Evolutionary conservation across 2,329 filamentous ascomycete species (phyloP).

Genomic region (Apiospora sp.): DNA sequence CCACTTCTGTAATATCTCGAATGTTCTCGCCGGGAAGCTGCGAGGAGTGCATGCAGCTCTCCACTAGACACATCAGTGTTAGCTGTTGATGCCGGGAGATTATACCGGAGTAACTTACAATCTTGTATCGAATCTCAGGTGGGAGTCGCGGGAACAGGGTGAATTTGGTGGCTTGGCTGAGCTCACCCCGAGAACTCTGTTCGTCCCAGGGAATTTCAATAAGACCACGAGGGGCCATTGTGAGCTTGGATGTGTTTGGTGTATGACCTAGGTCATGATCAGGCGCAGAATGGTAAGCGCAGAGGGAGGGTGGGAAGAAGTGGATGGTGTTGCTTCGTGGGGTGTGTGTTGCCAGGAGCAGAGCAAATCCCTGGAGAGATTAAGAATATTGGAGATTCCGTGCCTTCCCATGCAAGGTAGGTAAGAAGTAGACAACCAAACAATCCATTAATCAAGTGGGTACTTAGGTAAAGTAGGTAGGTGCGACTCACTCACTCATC

Average conservation of each 20-base stretch:
- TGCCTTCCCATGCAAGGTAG: too few relatives aligned
- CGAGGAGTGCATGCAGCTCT: neutral
- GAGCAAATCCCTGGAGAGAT: too few relatives aligned
- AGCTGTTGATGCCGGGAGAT: neutral
- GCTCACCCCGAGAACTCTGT: neutral
- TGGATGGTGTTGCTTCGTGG: too few relatives aligned
- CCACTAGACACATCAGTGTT: neutral
- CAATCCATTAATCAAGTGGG: too few relatives aligned
- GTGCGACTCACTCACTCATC: too few relatives aligned
- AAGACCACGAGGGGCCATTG: too few relatives aligned
- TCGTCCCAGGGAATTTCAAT: neutral
- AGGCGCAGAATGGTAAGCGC: neutral
- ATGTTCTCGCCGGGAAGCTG: neutral
- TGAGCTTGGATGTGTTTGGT: neutral
- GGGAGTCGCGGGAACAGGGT: neutral
- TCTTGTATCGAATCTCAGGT: neutral
- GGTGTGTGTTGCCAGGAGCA: too few relatives aligned
- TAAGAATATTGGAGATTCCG: too few relatives aligned
- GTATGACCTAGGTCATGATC: neutral
- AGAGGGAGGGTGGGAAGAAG: too few relatives aligned
- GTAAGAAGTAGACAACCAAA: too few relatives aligned
- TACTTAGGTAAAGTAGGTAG: too few relatives aligned
- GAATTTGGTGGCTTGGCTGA: neutral
- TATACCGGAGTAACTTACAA: neutral
- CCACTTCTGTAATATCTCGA: neutral